Base-by-base conservation (phyloP, 108 stramenopile genomes). In the Stephanodiscus minutulus region DNA sequence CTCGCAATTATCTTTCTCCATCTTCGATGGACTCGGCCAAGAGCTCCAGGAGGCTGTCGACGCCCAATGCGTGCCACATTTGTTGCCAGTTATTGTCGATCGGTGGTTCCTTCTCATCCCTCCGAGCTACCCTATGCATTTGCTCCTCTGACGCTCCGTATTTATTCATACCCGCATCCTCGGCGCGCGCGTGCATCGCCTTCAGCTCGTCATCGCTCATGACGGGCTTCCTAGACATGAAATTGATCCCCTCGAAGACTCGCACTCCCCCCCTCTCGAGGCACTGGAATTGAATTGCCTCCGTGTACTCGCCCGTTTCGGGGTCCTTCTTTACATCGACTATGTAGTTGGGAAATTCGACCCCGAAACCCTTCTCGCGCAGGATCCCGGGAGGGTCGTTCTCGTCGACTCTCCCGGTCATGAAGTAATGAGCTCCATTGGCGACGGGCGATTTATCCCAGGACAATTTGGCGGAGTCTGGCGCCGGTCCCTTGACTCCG, bases 191-290 rank as follows among this genome's bases (percentile, higher is more conserved):
- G 81, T 94, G 92, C 92, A 96, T 93, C 12, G 84, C 91, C 6
- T 44, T 65, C 61, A 96, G 49, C 68, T 90, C 88, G 29, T 73
- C 87, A 10, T 87, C 88, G 5, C 87, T 81, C 92, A 96, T 92
- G 17, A 71, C 71, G 17, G 86, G 81, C 48, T 91, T 90, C 56
- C 95, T 82, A 33, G 88, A 90, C 90, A 96, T 90, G 72, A 96
- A 96, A 62, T 96, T 96, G 61, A 96, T 96, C 10, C 95, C 95
- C 80, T 96, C 95, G 79, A 96, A 96, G n/a, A 96, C 95, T n/a
- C 95, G 88, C 17, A 96, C 92, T 12, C 92, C 92, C 24, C 95
- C 92, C 2, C 91, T 81, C 68, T 96, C 92, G 9, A 96, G 72
- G 59, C 95, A 96, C 78, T 96, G 95, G 65, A 96, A 96, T 74